Percentiles rank a stretch among this genome's conserved stretches.
These are phyloP conservation scores for Boletus tylopilopsis DNA, from an alignment of 768 basidiomycete species.

Conservation along the genomic window DNA sequence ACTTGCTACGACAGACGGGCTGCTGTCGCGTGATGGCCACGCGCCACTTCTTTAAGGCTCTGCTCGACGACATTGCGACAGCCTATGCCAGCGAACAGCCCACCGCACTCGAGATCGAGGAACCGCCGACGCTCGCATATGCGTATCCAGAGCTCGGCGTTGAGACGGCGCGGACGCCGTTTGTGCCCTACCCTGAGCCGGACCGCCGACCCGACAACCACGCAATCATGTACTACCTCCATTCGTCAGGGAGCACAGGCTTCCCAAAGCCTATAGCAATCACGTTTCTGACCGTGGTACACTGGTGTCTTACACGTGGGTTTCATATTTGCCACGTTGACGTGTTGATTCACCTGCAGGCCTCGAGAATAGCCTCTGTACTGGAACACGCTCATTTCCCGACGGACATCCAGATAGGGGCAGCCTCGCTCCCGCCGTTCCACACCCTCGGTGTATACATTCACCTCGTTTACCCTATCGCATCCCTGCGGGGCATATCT, in stretches of 20 bases:
- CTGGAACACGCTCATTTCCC: constrained; percentile 6
- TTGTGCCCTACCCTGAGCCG: constrained; percentile 12
- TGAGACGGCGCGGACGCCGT: not conserved
- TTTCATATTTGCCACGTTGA: not conserved
- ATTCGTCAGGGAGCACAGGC: constrained; percentile 51
- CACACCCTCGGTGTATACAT: constrained; percentile 16
- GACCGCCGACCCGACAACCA: constrained; percentile 1
- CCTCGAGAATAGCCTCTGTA: constrained; percentile 12
- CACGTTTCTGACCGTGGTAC: constrained; percentile 26
- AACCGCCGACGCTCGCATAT: constrained; percentile 9
- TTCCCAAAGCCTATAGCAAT: constrained; percentile 43
- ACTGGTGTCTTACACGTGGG: constrained; percentile 36
- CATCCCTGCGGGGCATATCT: constrained; percentile 8
- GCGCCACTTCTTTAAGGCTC: constrained; percentile 21
- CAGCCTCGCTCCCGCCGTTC: constrained; percentile 21
- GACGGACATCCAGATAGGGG: constrained; percentile 1
- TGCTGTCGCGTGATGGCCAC: constrained; percentile 40
- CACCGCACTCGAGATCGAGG: constrained; percentile 10
- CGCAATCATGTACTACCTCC: constrained; percentile 35
- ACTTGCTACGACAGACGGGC: constrained; percentile 35
- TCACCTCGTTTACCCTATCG: constrained; percentile 16
- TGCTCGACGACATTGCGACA: constrained; percentile 29
- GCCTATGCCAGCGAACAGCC: too few species aligned
- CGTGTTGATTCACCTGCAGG: not conserved
- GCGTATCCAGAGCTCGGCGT: constrained; percentile 8